Evolutionary conservation across 208 protist genomes (phyloP).

Genomic region (Crithidia sp.): DNA sequence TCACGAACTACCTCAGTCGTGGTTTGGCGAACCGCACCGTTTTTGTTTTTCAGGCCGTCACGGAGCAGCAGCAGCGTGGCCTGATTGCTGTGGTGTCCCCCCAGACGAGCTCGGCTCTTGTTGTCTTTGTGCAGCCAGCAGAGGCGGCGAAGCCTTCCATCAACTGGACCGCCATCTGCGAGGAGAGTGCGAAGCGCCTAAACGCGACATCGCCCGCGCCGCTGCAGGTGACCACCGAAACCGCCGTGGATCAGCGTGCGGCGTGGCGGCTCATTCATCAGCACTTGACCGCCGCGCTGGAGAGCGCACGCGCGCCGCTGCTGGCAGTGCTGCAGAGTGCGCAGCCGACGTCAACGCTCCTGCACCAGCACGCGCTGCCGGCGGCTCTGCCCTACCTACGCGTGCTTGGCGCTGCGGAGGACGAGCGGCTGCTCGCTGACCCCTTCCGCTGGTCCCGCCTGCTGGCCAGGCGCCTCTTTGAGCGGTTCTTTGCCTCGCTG

Average conservation of each 20-base stretch:
- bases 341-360: constrained; percentile 53
- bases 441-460: constrained; percentile 82
- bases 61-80: constrained; percentile 69
- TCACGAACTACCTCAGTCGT: constrained; percentile 54
- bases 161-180: constrained; percentile 62
- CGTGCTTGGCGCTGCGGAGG: constrained; percentile 78
- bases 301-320: constrained; percentile 47
- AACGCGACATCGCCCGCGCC: constrained; percentile 22
- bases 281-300: constrained; percentile 52
- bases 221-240: constrained; percentile 45
- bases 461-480: constrained; percentile 69
- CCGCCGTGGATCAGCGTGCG: constrained; percentile 52
- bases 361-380: constrained; percentile 74
- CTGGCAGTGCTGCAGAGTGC: constrained; percentile 82
- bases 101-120: constrained; percentile 47
- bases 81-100: constrained; percentile 73
- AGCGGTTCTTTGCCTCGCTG: constrained; percentile 81
- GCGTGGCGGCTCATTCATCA: constrained; percentile 75
- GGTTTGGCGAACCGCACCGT: constrained; percentile 48
- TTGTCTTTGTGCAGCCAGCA: constrained; percentile 84
- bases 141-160: constrained; percentile 66
- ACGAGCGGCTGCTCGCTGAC: constrained; percentile 85
- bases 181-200: constrained; percentile 63
- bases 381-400: constrained; percentile 70
- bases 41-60: constrained; percentile 82